These are phyloP conservation scores for Xylariaceae sp. DNA, from an alignment of 2,329 filamentous ascomycete genomes.

Conservation along the genomic window DNA sequence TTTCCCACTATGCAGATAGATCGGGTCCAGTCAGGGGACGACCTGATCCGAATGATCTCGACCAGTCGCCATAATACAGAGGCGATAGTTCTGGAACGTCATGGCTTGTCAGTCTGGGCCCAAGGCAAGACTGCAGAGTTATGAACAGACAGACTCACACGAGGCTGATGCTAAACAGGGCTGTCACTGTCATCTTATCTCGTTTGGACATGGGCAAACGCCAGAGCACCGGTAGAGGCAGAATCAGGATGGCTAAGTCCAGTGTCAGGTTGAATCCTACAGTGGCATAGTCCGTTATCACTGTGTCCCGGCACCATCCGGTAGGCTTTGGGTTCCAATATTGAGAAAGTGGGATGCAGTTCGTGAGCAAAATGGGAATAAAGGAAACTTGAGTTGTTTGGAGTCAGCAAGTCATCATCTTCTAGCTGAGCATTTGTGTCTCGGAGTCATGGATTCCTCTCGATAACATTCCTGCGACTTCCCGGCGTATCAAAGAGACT, in stretches of 20 bases:
- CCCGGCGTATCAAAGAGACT: background rate
- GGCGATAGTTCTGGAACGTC: conserved; percentile 31
- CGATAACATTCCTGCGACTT: background rate
- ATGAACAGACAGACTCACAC: conserved; percentile 23
- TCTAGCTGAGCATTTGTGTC: background rate
- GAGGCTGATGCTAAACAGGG: conserved; percentile 33
- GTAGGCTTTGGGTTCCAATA: conserved; percentile 30
- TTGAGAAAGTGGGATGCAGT: conserved; percentile 30
- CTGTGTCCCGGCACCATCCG: conserved; percentile 36
- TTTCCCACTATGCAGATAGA: conserved; percentile 33
- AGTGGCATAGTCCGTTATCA: conserved; percentile 23
- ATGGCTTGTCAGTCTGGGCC: background rate
- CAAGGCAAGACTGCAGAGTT: background rate
- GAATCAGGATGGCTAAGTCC: conserved; percentile 35
- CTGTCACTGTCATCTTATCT: conserved; percentile 33
- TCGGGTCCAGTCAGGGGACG: conserved; percentile 19
- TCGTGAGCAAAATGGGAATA: conserved; percentile 31
- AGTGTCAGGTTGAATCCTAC: conserved; percentile 27
- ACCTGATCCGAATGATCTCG: conserved; percentile 24
- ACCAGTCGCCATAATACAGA: conserved; percentile 37
- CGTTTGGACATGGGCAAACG: conserved; percentile 37
- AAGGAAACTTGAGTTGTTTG: conserved; percentile 22
- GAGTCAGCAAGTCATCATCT: background rate
- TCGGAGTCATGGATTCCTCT: background rate
- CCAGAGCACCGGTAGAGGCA: conserved; percentile 41